phyloP scores from a whole-genome alignment of 2,329 filamentous ascomycete species.

The Venturia carpophila region DNA sequence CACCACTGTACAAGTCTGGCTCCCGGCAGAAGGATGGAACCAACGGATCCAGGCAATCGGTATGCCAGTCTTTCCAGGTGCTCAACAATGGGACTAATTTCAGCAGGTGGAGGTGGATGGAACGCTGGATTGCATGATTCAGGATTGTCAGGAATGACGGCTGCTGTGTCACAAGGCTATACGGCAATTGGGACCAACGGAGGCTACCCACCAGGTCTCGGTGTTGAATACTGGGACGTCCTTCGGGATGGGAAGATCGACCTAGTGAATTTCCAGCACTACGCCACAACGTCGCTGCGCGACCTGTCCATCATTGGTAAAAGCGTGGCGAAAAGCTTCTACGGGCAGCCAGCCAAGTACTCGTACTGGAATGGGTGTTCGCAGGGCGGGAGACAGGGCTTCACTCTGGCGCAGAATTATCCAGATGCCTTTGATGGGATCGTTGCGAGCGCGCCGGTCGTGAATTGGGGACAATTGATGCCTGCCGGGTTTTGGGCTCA shows the following conservation, averaged over 20 bases:
- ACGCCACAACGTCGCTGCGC: conserved; percentile 31
- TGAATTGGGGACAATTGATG: conserved; percentile 24
- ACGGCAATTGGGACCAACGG: conserved; percentile 30
- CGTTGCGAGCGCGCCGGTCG: conserved; percentile 25
- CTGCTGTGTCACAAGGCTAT: conserved; percentile 27
- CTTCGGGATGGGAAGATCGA: conserved; percentile 25
- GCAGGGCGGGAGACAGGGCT: conserved; percentile 28
- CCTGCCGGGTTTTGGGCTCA: conserved; percentile 17
- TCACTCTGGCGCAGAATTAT: conserved; percentile 28
- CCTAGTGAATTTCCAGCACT: conserved; percentile 31
- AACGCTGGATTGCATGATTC: conserved; percentile 26
- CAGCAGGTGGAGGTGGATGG: conserved; percentile 26
- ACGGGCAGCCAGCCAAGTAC: conserved; percentile 27
- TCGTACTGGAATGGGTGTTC: conserved; percentile 33
- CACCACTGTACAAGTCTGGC: conserved; percentile 25
- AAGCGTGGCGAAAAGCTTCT: conserved; percentile 28
- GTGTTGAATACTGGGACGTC: conserved; percentile 18
- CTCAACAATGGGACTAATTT: background rate
- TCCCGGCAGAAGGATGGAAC: conserved; percentile 29
- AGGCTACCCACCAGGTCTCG: conserved; percentile 21
- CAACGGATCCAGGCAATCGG: conserved; percentile 26
- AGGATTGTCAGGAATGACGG: conserved; percentile 23
- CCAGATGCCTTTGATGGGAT: conserved; percentile 28
- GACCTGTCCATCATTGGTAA: conserved; percentile 33
- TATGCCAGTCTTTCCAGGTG: conserved; percentile 16